Base-by-base conservation (phyloP, 2,329 filamentous ascomycete genomes). In the Pestalotiopsis sp. region DNA sequence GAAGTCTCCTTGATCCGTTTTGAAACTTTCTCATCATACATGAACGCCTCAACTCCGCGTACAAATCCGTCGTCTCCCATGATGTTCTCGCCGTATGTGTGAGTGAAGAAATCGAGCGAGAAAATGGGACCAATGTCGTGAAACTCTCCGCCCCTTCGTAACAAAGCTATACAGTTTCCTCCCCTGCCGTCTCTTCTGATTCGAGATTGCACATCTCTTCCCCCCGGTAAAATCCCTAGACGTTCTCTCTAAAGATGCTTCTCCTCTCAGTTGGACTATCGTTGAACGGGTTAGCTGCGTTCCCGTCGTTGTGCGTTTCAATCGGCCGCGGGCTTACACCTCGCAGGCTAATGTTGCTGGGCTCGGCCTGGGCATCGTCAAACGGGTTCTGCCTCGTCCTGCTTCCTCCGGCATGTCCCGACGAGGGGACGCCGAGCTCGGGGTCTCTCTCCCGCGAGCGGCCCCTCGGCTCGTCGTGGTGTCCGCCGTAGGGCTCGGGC, bases 271-370 rank as follows among this genome's bases (percentile, higher is more conserved):
- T 87, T n/a, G 89, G 88, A 76, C 89, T 91, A 68, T 87, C 85
- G 38, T 83, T 82, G 79, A 80, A 68, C 80, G 79, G 14, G 76
- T 80, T 65, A 77, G 81, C 23, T 76, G 74, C 57, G 71, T 73
- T 38, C n/a, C 41, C 17, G n/a, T 72, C 4, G 79, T 80, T 49
- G 80, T 39, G 78, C 38, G 85, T 85, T 64, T 89, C 84, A 72
- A 92, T 88, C n/a, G 93, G 93, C 72, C 93, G 80, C 3, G 93
- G 93, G 78, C 92, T 95, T 38, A 95, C 90, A 31, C 92, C 92
- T 67, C 92, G 82, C 79, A 93, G 74, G 77, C 84, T 87, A 68
- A 88, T 76, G 75, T 87, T 88, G 70, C 89, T 91, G 71, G 86
- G 82, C 77, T 89, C 90, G 4, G 87, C 88, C 38, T 88, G 85